Evolutionary conservation across 2,329 filamentous ascomycete genomes (phyloP).

Genomic region (Ceratocystis diversiconidia): DNA sequence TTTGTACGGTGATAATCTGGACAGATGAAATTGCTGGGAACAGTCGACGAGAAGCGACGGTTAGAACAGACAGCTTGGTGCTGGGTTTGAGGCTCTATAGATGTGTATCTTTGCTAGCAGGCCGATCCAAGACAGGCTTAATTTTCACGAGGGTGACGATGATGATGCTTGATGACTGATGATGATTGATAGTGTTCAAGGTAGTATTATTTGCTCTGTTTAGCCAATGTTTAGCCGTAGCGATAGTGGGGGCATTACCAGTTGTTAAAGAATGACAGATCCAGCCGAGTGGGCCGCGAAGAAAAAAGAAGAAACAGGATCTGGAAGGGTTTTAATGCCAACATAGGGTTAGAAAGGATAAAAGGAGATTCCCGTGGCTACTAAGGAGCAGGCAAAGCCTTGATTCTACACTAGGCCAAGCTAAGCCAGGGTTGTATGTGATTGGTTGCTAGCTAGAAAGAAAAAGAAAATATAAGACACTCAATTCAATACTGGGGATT

Average conservation of each 20-base stretch:
- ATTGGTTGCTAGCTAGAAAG: neutral
- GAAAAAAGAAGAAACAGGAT: neutral
- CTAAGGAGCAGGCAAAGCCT: too few relatives aligned
- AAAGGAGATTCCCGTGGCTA: too few relatives aligned
- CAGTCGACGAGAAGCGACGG: neutral
- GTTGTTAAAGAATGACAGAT: neutral
- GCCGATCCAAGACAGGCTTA: too few relatives aligned
- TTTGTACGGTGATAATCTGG: neutral
- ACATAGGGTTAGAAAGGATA: too few relatives aligned
- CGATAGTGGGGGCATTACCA: neutral
- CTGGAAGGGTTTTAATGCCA: too few relatives aligned
- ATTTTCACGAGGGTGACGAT: neutral
- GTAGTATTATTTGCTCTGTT: neutral
- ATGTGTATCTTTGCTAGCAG: neutral
- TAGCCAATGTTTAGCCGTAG: neutral
- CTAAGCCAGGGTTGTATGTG: too few relatives aligned
- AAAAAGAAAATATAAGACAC: neutral
- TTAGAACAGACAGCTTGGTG: neutral
- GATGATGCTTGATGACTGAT: neutral
- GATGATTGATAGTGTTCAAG: neutral
- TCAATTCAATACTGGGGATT: slow-evolving; percentile 5
- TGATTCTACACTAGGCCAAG: too few relatives aligned
- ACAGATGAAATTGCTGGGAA: too few relatives aligned
- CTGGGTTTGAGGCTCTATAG: neutral
- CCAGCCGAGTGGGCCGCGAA: neutral